Evolutionary conservation across 805 yeast genomes (phyloP).

Genomic region (Wickerhamomyces queroliae): DNA sequence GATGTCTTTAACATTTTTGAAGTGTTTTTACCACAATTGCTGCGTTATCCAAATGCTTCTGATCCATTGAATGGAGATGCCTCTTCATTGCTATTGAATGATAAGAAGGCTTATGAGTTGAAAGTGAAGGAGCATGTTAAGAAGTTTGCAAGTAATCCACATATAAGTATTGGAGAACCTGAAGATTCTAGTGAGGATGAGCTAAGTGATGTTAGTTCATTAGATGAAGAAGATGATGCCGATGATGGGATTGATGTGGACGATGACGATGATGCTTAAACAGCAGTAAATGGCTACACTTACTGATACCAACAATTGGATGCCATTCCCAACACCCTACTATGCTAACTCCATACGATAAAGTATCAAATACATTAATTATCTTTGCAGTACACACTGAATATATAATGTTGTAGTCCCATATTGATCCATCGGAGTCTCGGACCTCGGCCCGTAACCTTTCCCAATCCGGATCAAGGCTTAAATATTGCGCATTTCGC

Average conservation of each 20-base stretch:
- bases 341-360: too few species aligned
- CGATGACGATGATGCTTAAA: slow-evolving; percentile 13
- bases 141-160: slow-evolving; percentile 51
- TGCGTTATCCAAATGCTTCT: slow-evolving; percentile 88
- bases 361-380: too few species aligned
- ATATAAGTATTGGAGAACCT: slow-evolving; percentile 39
- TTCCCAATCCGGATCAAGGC: too few species aligned
- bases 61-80: slow-evolving; percentile 95
- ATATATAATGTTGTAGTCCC: too few species aligned
- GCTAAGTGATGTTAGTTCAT: slow-evolving; percentile 20
- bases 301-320: too few species aligned
- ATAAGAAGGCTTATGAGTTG: slow-evolving; percentile 57
- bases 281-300: too few species aligned
- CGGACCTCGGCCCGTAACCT: too few species aligned
- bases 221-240: slow-evolving; percentile 16
- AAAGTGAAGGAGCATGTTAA: slow-evolving; percentile 70
- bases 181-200: slow-evolving; percentile 39
- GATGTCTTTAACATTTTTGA: slow-evolving; percentile 89
- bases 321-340: too few species aligned
- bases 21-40: slow-evolving; percentile 84
- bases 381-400: too few species aligned
- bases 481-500: too few species aligned
- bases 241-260: slow-evolving; percentile 19
- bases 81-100: slow-evolving; percentile 67
- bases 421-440: too few species aligned